Evolutionary conservation across 176 grass and related monocot species (phyloP).

Genomic region (Saccharum officinarum): DNA sequence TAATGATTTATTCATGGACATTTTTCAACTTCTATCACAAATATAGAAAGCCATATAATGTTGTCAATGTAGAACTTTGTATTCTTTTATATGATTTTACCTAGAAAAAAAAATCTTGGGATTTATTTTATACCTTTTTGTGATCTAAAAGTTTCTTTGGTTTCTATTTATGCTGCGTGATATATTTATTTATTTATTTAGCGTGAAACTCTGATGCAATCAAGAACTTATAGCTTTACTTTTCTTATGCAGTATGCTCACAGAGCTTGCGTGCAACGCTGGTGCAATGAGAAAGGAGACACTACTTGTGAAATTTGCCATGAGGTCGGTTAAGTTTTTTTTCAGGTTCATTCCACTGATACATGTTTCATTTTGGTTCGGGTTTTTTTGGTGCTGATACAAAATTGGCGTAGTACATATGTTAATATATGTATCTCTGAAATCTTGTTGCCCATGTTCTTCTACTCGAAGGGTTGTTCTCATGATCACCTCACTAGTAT

Average conservation of each 20-base stretch:
- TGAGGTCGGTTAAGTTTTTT: conserved; percentile 52
- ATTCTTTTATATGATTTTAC: background rate
- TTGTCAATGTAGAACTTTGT: background rate
- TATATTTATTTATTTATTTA: background rate
- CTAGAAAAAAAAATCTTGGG: conserved; percentile 7
- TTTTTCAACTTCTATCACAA: background rate
- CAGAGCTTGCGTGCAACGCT: conserved; percentile 91
- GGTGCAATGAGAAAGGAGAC: conserved; percentile 99
- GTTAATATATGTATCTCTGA: background rate
- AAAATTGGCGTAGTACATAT: background rate
- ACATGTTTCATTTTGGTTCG: background rate
- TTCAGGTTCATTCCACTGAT: background rate
- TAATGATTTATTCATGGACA: background rate
- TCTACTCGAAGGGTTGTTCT: background rate
- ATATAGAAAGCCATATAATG: background rate
- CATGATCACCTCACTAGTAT: background rate
- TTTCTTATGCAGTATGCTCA: conserved; percentile 85
- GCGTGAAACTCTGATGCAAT: background rate
- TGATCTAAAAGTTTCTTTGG: background rate
- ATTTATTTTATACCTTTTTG: conserved; percentile 5
- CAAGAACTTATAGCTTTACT: conserved; percentile 7
- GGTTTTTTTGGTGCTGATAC: background rate
- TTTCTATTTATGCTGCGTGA: background rate
- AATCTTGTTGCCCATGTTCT: background rate
- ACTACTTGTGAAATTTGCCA: conserved; percentile 96